phyloP scores from a whole-genome alignment of 2,329 filamentous ascomycete genomes.

The Aotearoamyces nothofagi region DNA sequence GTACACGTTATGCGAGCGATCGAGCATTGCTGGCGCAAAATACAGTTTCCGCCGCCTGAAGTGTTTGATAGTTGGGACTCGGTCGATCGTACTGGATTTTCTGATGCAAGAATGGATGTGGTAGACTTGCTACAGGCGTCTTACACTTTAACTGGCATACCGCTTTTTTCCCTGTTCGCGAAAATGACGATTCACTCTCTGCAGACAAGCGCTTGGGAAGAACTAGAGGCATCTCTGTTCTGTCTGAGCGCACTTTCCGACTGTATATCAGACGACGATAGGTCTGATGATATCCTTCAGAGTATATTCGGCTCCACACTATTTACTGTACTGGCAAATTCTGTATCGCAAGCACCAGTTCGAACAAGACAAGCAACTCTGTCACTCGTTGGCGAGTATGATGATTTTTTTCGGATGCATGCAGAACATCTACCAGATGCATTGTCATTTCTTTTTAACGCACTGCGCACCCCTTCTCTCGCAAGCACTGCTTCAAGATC shows the following conservation, averaged over 20 bases:
- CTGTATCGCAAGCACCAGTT: constrained; percentile 37
- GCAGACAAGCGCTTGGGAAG: constrained; percentile 33
- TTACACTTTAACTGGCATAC: constrained; percentile 43
- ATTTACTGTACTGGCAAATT: constrained; percentile 35
- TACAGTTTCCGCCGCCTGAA: constrained; percentile 40
- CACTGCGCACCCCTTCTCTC: constrained; percentile 45
- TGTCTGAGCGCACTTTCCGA: constrained; percentile 55
- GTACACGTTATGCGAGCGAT: constrained; percentile 47
- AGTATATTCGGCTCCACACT: constrained; percentile 46
- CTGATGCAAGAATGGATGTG: constrained; percentile 64
- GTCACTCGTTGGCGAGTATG: constrained; percentile 55
- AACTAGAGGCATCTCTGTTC: constrained; percentile 44
- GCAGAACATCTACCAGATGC: constrained; percentile 51
- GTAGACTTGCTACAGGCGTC: constrained; percentile 61
- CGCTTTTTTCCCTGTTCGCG: constrained; percentile 40
- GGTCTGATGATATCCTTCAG: constrained; percentile 40
- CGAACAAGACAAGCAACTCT: constrained; percentile 54
- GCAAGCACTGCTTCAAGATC: constrained; percentile 58
- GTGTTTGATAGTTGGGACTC: constrained; percentile 53
- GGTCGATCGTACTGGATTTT: constrained; percentile 50
- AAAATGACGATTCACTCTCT: constrained; percentile 36
- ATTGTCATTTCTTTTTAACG: constrained; percentile 59
- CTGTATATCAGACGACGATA: constrained; percentile 40
- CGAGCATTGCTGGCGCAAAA: constrained; percentile 52
- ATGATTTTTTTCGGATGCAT: constrained; percentile 62